Percentiles rank a stretch among this genome's conserved stretches.
These are phyloP conservation scores for Cercospora citrullina DNA, from an alignment of 2,329 filamentous ascomycete genomes.

Conservation along the genomic window DNA sequence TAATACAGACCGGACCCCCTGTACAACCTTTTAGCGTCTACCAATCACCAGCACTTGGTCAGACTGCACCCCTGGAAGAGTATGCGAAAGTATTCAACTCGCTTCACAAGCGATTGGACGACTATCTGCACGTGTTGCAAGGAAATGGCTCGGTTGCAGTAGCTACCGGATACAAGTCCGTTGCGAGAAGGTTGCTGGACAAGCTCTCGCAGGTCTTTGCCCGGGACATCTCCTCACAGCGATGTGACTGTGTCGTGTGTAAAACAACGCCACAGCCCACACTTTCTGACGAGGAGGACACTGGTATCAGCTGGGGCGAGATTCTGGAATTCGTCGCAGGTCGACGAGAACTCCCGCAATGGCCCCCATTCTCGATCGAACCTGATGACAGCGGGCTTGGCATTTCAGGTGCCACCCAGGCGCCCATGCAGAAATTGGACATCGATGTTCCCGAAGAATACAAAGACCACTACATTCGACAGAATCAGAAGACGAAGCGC, in stretches of 20 bases:
- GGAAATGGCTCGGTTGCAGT: conserved; percentile 90
- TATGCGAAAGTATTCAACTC: conserved; percentile 69
- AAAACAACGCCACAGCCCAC: conserved; percentile 48
- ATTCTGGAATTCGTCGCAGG: conserved; percentile 91
- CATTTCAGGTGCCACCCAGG: conserved; percentile 54
- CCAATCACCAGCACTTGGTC: conserved; percentile 52
- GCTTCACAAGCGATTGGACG: conserved; percentile 78
- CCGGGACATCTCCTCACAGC: conserved; percentile 80
- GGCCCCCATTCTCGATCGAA: conserved; percentile 80
- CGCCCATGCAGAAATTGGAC: conserved; percentile 76
- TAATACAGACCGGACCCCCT: conserved; percentile 63
- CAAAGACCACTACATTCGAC: conserved; percentile 84
- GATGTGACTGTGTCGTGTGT: conserved; percentile 86
- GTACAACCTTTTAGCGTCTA: conserved; percentile 61
- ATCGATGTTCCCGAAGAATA: conserved; percentile 94
- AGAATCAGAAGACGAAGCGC: conserved; percentile 89
- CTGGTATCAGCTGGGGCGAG: conserved; percentile 89
- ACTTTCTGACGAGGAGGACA: conserved; percentile 55
- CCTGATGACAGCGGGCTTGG: conserved; percentile 58
- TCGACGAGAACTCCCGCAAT: conserved; percentile 77
- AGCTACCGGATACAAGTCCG: conserved; percentile 89
- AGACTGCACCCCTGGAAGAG: conserved; percentile 39
- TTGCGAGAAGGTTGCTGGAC: conserved; percentile 86
- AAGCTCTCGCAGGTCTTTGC: conserved; percentile 93
- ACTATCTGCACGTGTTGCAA: conserved; percentile 77